A percentile compares a stretch with the other conserved stretches of the same genome.
Evolutionary conservation across 257 asterid genomes (phyloP).

Genomic region (Solanum pimpinellifolium): DNA sequence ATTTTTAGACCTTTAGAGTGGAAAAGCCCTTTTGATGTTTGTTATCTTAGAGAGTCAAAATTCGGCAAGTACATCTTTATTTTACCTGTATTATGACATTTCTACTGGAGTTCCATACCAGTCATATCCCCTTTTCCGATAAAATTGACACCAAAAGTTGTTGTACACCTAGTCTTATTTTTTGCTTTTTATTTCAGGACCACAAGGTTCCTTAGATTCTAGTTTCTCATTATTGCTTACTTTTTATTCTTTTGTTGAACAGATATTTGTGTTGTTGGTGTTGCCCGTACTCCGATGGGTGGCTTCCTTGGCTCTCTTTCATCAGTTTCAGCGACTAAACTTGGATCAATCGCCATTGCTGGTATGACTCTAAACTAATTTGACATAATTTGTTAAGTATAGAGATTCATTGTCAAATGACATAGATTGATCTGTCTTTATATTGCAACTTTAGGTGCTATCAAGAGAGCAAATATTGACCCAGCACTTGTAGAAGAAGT

Average conservation of each 20-base stretch:
- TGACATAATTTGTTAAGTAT: not conserved
- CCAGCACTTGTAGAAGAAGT: conserved; percentile 92
- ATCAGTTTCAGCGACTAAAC: conserved; percentile 83
- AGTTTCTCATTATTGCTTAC: not conserved
- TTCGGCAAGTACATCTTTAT: not conserved
- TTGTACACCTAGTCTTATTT: not conserved
- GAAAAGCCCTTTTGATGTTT: not conserved
- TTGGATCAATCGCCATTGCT: conserved; percentile 85
- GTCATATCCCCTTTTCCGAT: not conserved
- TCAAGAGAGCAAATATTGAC: conserved; percentile 78
- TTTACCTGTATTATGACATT: not conserved
- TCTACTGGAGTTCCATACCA: not conserved
- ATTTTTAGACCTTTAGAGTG: not conserved
- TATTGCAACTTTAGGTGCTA: conserved; percentile 51
- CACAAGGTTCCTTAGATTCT: not conserved
- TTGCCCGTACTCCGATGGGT: conserved; percentile 97
- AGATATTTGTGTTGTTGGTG: conserved; percentile 98
- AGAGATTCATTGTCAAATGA: not conserved
- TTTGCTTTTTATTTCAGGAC: not conserved
- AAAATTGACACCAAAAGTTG: not conserved
- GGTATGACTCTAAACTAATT: conserved; percentile 31
- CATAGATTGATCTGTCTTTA: not conserved
- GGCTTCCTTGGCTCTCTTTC: conserved; percentile 92
- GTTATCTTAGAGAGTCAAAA: not conserved
- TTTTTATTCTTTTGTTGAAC: not conserved